These are phyloP conservation scores for Striga hermonthica DNA, from an alignment of 305 asterid species.

Conservation along the genomic window DNA sequence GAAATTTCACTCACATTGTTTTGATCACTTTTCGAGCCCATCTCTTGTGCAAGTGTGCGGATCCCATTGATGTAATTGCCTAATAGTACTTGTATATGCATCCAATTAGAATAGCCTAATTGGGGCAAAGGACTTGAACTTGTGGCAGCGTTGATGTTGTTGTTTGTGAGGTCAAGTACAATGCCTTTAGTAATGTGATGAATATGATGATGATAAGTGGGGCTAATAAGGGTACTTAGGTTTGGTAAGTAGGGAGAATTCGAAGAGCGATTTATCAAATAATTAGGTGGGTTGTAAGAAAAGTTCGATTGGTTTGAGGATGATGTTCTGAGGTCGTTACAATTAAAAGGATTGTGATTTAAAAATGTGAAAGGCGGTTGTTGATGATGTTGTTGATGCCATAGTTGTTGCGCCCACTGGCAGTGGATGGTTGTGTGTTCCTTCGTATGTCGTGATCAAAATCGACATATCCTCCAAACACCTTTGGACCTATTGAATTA, in stretches of 20 bases:
- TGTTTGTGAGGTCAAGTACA: conserved; percentile 62
- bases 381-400: conserved; percentile 79
- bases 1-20: conserved; percentile 68
- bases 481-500: conserved; percentile 68
- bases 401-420: conserved; percentile 88
- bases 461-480: conserved; percentile 90
- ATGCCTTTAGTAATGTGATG: conserved; percentile 39
- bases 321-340: conserved; percentile 9
- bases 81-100: no score
- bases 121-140: conserved; percentile 36
- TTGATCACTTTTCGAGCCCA: conserved; percentile 30
- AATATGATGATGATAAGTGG: conserved; percentile 42
- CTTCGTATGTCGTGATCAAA: conserved; percentile 87
- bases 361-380: conserved; percentile 42
- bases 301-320: conserved; percentile 32
- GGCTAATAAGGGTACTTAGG: conserved; percentile 45
- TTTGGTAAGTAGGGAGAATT: conserved; percentile 33
- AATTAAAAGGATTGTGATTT: conserved; percentile 39
- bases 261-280: conserved; percentile 33
- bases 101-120: conserved; percentile 36
- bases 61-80: no score
- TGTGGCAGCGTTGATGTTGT: conserved; percentile 28
- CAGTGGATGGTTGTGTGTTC: conserved; percentile 88
- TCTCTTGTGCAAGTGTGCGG: no score
- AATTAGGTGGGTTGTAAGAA: conserved; percentile 34